A percentile compares a stretch with the other conserved stretches of the same genome.
These are phyloP conservation scores for Mollisiaceae sp. DNA, from an alignment of 2,329 filamentous ascomycete species.

Conservation along the genomic window DNA sequence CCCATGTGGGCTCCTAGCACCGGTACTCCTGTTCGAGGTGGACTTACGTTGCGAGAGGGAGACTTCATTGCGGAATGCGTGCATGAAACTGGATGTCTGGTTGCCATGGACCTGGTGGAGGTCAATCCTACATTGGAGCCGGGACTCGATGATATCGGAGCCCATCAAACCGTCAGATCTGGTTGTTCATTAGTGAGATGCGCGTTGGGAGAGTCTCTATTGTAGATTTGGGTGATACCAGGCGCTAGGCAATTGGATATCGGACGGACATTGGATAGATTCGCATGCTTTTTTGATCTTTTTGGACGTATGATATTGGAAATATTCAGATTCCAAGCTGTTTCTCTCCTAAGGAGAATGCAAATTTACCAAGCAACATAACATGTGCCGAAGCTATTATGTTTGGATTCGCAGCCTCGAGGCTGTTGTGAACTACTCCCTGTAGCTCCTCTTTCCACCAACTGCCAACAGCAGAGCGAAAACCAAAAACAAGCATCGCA, in stretches of 20 bases:
- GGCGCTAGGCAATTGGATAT: not conserved
- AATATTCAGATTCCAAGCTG: not conserved
- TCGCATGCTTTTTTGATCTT: not conserved
- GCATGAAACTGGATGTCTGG: slow-evolving; percentile 77
- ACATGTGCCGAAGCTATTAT: too few species aligned
- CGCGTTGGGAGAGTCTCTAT: slow-evolving; percentile 86
- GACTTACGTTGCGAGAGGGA: slow-evolving; percentile 90
- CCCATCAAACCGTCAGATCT: slow-evolving; percentile 84
- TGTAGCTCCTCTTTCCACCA: not conserved
- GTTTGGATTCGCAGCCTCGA: too few species aligned
- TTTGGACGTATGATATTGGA: not conserved
- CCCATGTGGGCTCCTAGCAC: slow-evolving; percentile 96
- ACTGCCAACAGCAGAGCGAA: not conserved
- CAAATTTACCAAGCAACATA: too few species aligned
- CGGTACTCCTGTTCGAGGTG: slow-evolving; percentile 91
- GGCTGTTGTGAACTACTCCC: too few species aligned
- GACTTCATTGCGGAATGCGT: slow-evolving; percentile 95
- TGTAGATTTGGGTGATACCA: slow-evolving; percentile 54
- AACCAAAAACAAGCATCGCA: not conserved
- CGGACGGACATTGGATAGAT: not conserved
- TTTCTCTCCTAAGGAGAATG: too few species aligned
- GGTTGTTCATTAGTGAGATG: slow-evolving; percentile 92
- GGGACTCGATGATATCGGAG: slow-evolving; percentile 61
- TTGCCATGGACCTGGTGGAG: slow-evolving; percentile 83
- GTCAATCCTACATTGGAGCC: slow-evolving; percentile 76